These are phyloP conservation scores for Coemansia sp. DNA, from an alignment of 192 early-diverging fungal genomes.

Conservation along the genomic window DNA sequence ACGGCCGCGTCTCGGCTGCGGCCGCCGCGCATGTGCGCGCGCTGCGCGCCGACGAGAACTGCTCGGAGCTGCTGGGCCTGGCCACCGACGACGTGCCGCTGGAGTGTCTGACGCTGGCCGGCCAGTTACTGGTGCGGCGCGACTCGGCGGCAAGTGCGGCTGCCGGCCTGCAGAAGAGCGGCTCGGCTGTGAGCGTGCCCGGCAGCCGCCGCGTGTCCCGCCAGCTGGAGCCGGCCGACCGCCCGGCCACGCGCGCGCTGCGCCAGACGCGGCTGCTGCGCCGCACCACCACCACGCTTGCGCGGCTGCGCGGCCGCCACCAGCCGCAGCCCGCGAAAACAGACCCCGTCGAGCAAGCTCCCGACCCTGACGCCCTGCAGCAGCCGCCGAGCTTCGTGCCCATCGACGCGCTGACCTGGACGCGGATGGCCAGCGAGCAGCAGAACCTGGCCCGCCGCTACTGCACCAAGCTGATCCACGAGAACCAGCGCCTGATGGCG, in stretches of 20 bases:
- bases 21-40: slow-evolving; percentile 2
- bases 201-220: no score
- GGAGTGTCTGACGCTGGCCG: slow-evolving; percentile 18
- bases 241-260: not conserved
- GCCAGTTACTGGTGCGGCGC: not conserved
- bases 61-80: not conserved
- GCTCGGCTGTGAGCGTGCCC: no score
- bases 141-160: no score
- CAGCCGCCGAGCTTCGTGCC: slow-evolving; percentile 14
- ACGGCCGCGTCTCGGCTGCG: slow-evolving; percentile 3
- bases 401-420: slow-evolving; percentile 19
- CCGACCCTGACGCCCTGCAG: not conserved
- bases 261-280: not conserved
- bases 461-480: slow-evolving; percentile 12
- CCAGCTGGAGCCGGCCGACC: not conserved
- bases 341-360: not conserved
- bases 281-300: slow-evolving; percentile 8
- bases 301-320: not conserved
- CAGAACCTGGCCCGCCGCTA: slow-evolving; percentile 12
- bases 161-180: no score
- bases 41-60: not conserved
- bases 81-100: slow-evolving; percentile 4
- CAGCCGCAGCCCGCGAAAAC: not conserved
- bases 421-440: slow-evolving; percentile 10
- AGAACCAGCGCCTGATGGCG: slow-evolving; percentile 6